Base-by-base conservation (phyloP, 352 stramenopile genomes). In the Pythium coloratum region DNA sequence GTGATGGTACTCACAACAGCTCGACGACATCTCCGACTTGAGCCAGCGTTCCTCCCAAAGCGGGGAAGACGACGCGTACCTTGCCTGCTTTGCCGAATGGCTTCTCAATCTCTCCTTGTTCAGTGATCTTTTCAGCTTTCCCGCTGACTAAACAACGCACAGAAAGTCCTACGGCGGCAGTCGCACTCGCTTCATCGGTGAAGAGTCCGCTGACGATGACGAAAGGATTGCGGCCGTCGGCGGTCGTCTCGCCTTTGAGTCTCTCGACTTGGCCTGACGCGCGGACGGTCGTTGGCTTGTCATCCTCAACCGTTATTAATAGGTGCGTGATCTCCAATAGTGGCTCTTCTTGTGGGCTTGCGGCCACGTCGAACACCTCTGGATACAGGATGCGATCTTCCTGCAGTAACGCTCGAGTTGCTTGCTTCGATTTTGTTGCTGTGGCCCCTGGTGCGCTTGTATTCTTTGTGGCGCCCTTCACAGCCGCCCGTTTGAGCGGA, bases 41-140 rank as follows among this genome's bases (percentile, higher is more conserved):
- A 0, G 71, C 82, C 6, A 64, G 61, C 12, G 84, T 92, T 9
- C 84, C 84, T 16, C 76, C 77, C 47, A 72, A 72, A 2, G 10
- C 46, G 30, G 63, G 33, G 54, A 91, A 91, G 8, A 65, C 47
- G 12, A 92, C 75, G 18, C 86, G 80, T 5, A 94, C 79, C 62
- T 94, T 92, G 10, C 86, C 86, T 32, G 81, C 83, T 47, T 92
- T 94, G 3, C 86, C 86, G 49, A 94, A 94, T 18, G 82, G 75
- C 46, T 89, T 90, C 32, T 91, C 82, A 40, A 92, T 82, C 26
- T 65, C 49, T 0, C 86, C 86, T 24, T 64, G n/a, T 16, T 91
- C 77, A 24, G 42, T 28, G 13, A 54, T n/a, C 54, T 38, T 24
- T 6, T 61, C 58, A 6, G 28, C 9, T 0, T 62, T n/a, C 8